Evolutionary conservation across 352 stramenopile genomes (phyloP), one percentile per base, ranked within the genome.

Genomic region (Blastocystis sp.): DNA sequence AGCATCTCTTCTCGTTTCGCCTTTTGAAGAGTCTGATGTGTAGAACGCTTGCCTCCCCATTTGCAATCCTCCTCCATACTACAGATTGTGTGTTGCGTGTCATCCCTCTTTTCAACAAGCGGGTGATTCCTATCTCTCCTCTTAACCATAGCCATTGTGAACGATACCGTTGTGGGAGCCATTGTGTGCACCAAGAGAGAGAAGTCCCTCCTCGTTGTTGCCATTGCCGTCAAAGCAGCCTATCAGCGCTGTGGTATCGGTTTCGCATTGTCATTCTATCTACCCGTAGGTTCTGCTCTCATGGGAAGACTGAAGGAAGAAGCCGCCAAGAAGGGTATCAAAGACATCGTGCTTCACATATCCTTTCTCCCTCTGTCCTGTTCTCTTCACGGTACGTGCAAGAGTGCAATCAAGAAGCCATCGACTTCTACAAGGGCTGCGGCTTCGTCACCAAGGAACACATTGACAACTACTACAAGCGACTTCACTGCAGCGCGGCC

Each of bases 161-260:
- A 50, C 19, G 26, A 19, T 19, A 85, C 35, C 24, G 31, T 69
- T 16, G 31, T 85, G 21, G 74, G 74, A 59, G 55, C 74, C 35
- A 16, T 85, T 3, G 31, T 69, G 2, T 66, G 41, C 16, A 31
- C 29, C 16, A 66, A 39, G 45, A 60, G 29, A n/a, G 24, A 26
- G 10, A 50, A 29, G 10, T n/a, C 21, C 10, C 31, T 85, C 13
- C 41, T 59, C 6, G 66, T 85, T 33, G 45, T 85, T 21, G 51
- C 74, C n/a, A 29, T 85, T n/a, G 74, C 50, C 24, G 74, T 85
- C 6, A 85, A 85, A 55, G 74, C 74, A 26, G 35, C 60, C 26
- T 85, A 85, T 85, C 74, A 55, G 26, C 50, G 45, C 26, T 62
- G 70, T 26, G 74, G 74, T 12, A 63, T 85, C 9, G 74, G 50